These are phyloP conservation scores for Paecilomyces variotii DNA, from an alignment of 2,329 filamentous ascomycete genomes.

Conservation along the genomic window DNA sequence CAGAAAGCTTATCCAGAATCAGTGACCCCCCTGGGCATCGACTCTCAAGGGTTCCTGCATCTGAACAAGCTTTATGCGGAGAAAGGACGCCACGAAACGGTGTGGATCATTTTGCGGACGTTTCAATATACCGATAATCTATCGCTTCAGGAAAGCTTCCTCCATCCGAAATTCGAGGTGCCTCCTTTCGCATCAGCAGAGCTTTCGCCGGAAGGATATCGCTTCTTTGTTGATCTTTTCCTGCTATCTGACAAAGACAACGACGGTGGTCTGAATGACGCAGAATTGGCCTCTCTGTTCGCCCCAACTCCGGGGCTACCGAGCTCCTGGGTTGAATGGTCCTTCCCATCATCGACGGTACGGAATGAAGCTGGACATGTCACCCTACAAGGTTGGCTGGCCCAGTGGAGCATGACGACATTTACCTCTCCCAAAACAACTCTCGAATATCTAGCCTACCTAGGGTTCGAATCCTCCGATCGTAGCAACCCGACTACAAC, in stretches of 20 bases:
- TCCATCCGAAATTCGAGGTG: constrained; percentile 90
- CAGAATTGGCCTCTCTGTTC: constrained; percentile 79
- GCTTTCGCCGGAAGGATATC: constrained; percentile 85
- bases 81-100: constrained; percentile 94
- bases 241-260: constrained; percentile 95
- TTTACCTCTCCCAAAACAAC: constrained; percentile 94
- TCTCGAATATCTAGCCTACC: constrained; percentile 88
- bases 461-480: constrained; percentile 81
- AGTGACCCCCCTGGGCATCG: constrained; percentile 63
- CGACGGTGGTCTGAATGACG: constrained; percentile 82
- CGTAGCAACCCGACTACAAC: constrained; percentile 66
- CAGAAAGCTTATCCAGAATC: constrained; percentile 58
- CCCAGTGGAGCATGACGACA: constrained; percentile 99
- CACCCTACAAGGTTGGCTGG: constrained; percentile 93
- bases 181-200: constrained; percentile 88
- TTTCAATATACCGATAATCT: constrained; percentile 96
- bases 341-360: constrained; percentile 88
- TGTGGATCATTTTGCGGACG: constrained; percentile 92
- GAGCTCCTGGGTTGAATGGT: constrained; percentile 75
- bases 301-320: constrained; percentile 88
- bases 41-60: constrained; percentile 74
- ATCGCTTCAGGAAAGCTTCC: constrained; percentile 80
- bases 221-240: constrained; percentile 96
- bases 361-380: constrained; percentile 92
- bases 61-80: constrained; percentile 95